phyloP scores from a whole-genome alignment of 495 filamentous ascomycete genomes.

The Pseudomonodictys pantanalensis region DNA sequence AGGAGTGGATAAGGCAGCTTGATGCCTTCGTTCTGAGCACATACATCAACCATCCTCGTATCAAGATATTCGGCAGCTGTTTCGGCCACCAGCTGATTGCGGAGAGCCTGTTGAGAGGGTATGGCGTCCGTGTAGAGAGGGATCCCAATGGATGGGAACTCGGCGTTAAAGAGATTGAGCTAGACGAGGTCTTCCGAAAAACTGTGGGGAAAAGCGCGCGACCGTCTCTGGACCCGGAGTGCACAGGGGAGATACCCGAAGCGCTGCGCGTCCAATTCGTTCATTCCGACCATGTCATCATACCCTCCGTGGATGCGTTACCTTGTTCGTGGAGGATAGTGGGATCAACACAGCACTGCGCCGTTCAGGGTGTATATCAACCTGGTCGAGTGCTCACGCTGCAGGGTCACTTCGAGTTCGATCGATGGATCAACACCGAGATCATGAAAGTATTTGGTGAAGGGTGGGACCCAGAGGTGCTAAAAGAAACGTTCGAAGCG shows the following conservation, averaged over 20 bases:
- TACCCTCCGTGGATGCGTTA: constrained; percentile 9
- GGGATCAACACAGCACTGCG: constrained; percentile 19
- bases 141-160: constrained; percentile 27
- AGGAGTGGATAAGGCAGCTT: constrained; percentile 16
- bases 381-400: constrained; percentile 18
- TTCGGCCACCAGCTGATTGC: constrained; percentile 25
- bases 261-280: constrained; percentile 21
- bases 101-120: constrained; percentile 11
- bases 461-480: constrained; percentile 2
- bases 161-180: constrained; percentile 12
- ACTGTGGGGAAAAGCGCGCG: background rate
- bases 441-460: constrained; percentile 24
- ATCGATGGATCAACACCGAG: constrained; percentile 26
- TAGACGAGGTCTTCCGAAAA: constrained; percentile 6
- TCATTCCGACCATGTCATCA: constrained; percentile 22
- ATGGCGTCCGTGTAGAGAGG: constrained; percentile 21
- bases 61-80: constrained; percentile 29
- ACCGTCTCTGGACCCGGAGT: background rate
- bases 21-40: constrained; percentile 6
- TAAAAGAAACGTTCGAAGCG: constrained; percentile 10
- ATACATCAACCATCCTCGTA: constrained; percentile 3
- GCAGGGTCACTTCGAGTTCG: constrained; percentile 29
- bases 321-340: constrained; percentile 9
- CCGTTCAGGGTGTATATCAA: constrained; percentile 20
- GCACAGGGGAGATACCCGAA: background rate